phyloP scores from a whole-genome alignment of 2,329 filamentous ascomycete species.

The Neofusicoccum laricinum region DNA sequence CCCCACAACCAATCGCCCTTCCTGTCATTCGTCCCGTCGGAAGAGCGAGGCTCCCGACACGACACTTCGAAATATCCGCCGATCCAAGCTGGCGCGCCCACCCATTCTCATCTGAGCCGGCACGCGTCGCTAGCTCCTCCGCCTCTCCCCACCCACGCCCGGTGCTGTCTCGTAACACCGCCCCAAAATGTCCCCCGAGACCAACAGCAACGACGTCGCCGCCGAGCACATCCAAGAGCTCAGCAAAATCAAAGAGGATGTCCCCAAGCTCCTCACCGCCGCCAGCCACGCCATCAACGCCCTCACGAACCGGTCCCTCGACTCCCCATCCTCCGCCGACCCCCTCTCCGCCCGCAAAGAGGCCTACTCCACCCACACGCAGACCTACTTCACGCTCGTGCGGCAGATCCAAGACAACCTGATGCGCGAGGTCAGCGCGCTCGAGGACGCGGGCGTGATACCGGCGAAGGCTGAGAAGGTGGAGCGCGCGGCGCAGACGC shows the following conservation, averaged over 20 bases:
- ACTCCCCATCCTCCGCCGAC: constrained; percentile 21
- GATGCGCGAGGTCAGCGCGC: constrained; percentile 60
- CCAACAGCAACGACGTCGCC: background rate
- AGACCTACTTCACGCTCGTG: background rate
- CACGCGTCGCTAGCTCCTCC: background rate
- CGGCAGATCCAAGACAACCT: constrained; percentile 1
- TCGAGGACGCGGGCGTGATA: constrained; percentile 80
- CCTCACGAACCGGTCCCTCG: constrained; percentile 38
- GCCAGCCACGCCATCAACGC: constrained; percentile 61
- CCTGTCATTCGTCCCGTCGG: background rate
- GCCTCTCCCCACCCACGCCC: too few species aligned
- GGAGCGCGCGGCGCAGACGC: constrained; percentile 8
- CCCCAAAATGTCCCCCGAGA: background rate
- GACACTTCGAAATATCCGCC: too few species aligned
- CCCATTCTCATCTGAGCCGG: too few species aligned
- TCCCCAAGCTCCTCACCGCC: constrained; percentile 54
- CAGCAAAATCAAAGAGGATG: constrained; percentile 34
- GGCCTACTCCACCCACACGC: constrained; percentile 2
- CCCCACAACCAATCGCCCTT: background rate
- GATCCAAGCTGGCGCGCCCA: too few species aligned
- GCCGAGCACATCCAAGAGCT: constrained; percentile 15
- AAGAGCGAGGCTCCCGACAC: too few species aligned
- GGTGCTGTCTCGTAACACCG: background rate
- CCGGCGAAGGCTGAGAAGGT: constrained; percentile 35
- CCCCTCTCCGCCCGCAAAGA: constrained; percentile 26